Evolutionary conservation across 805 yeast species (phyloP), one percentile per base, ranked within the genome.

Genomic region (Vanderwaltozyma yarrowii): DNA sequence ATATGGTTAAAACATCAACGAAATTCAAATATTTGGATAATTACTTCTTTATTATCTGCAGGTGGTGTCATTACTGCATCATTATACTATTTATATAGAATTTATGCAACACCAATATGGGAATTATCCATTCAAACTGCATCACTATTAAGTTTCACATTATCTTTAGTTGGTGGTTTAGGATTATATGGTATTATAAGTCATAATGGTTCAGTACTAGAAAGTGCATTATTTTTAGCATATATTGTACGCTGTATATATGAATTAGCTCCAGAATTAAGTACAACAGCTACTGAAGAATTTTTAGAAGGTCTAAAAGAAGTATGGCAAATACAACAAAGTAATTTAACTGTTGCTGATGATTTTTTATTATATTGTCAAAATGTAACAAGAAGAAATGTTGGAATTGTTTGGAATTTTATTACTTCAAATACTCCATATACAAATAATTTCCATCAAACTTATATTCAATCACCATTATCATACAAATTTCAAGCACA

Each of bases 211-310:
- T 79, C 89, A n/a, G 78, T 89, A n/a, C 71, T 88, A 36, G 98
- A 92, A 61, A 74, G 87, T 24, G 81, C 95, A 11, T 63, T 89
- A 41, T 69, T 92, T 51, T 78, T 87, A 55, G 89, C 94, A 8
- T 92, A 92, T 60, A 79, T 89, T 44, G 95, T 92, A 21, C 82
- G 94, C 55, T 86, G 95, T 51, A 76, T 88, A 44, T 92, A 92
- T 59, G 94, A 88, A 55, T 77, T 95, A 3, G 86, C 89, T 51
- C 96, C 97, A 1, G 87, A 83, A 49, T 70, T 89, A 45, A 80
- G 88, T 7, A 74, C 76, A 38, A 65, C 64, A 23, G 71, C 73
- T 0, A 65, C 69, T 23, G 60, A 57, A 28, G 73, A 67, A 48
- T 61, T 69, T 36, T 51, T 64, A 21, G 56, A 58, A n/a, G 39